A percentile compares a stretch with the other conserved stretches of the same genome.
phyloP scores from a whole-genome alignment of 495 filamentous ascomycete species.

The Penicillium psychrofluorescens region DNA sequence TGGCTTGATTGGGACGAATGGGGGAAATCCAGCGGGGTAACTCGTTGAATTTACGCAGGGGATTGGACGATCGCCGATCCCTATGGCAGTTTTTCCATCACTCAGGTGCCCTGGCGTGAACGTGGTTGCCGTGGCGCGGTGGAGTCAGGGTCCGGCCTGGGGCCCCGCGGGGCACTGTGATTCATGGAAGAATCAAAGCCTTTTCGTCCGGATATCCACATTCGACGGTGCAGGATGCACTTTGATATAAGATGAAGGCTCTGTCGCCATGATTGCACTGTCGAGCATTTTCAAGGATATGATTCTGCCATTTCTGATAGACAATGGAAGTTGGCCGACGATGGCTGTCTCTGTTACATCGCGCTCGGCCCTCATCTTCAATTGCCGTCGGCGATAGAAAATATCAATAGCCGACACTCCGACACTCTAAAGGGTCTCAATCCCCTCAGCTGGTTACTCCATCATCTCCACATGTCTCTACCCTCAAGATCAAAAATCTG shows the following conservation, averaged over 20 bases:
- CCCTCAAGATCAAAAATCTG: too few species aligned
- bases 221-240: background rate
- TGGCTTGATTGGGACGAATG: conserved; percentile 8
- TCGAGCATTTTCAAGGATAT: too few species aligned
- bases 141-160: background rate
- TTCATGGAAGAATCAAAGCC: conserved; percentile 7
- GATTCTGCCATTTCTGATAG: too few species aligned
- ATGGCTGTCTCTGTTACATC: too few species aligned
- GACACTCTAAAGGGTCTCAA: too few species aligned
- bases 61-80: conserved; percentile 2
- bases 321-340: too few species aligned
- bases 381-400: too few species aligned
- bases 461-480: too few species aligned
- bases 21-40: conserved; percentile 12
- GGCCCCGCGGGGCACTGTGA: conserved; percentile 1
- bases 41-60: background rate
- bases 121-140: background rate
- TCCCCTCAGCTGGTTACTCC: too few species aligned
- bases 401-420: too few species aligned
- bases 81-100: conserved; percentile 14
- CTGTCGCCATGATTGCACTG: too few species aligned
- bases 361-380: too few species aligned
- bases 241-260: background rate
- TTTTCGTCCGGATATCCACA: background rate
- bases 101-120: conserved; percentile 1